Percentiles rank a stretch among this genome's conserved stretches.
Conservation (phyloP, 345 rosid species). For the Acer saccharum region DNA sequence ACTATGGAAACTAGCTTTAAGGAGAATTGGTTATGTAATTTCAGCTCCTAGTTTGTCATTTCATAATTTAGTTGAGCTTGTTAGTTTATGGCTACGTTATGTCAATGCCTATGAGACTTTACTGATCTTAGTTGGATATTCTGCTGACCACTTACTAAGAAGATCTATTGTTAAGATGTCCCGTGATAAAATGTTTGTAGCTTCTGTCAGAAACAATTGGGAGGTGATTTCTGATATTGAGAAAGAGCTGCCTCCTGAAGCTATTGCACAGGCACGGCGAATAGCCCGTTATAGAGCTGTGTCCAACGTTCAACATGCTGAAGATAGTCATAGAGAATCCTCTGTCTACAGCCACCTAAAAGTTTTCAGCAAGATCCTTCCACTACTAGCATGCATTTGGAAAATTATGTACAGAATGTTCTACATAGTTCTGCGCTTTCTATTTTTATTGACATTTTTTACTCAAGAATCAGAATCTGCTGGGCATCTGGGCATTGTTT, state of each 20-base stretch:
- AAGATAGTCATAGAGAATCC: conserved; percentile 29
- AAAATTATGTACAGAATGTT: conserved; percentile 38
- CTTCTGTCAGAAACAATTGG: conserved; percentile 58
- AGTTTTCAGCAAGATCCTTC: conserved; percentile 34
- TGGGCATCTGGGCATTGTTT: conserved; percentile 33
- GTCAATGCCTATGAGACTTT: conserved; percentile 63
- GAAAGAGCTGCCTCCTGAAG: conserved; percentile 73
- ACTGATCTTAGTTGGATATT: conserved; percentile 55
- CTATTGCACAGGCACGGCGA: conserved; percentile 81
- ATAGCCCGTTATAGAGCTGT: conserved; percentile 64
- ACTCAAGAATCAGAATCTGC: conserved; percentile 35
- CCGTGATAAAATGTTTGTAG: conserved; percentile 40
- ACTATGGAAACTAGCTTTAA: conserved; percentile 83
- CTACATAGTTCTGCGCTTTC: conserved; percentile 29
- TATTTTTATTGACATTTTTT: conserved; percentile 27
- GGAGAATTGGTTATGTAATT: conserved; percentile 51
- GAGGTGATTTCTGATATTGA: conserved; percentile 57
- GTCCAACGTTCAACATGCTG: conserved; percentile 35
- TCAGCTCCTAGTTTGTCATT: conserved; percentile 61
- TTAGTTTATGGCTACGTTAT: conserved; percentile 70
- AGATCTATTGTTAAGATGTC: conserved; percentile 46
- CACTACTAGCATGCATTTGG: conserved; percentile 41
- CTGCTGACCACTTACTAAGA: conserved; percentile 46
- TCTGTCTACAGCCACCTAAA: conserved; percentile 26
- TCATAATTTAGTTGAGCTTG: conserved; percentile 50